Evolutionary conservation across 1,284 basidiomycete genomes (phyloP).

Genomic region (Pseudozyma pruni): DNA sequence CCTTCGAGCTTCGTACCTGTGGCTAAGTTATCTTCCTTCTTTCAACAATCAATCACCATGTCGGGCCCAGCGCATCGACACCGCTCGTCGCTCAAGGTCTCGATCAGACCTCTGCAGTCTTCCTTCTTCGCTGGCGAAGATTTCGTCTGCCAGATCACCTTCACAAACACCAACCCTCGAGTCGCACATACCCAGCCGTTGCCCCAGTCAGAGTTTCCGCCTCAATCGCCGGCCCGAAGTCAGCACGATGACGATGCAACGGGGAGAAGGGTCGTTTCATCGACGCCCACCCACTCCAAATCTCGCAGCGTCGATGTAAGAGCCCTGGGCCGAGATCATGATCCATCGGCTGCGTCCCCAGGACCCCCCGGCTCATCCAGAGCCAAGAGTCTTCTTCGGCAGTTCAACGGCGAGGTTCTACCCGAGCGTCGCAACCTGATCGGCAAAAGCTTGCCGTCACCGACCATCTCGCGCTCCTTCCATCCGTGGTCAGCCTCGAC

Average conservation of each 20-base stretch:
- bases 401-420: constrained; percentile 24
- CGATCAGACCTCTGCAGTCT: constrained; percentile 78
- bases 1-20: neutral
- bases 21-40: neutral
- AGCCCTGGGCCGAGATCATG: constrained; percentile 26
- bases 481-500: constrained; percentile 36
- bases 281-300: constrained; percentile 33
- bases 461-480: constrained; percentile 4
- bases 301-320: constrained; percentile 49
- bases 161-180: constrained; percentile 78
- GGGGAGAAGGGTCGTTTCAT: constrained; percentile 32
- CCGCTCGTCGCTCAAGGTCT: constrained; percentile 67
- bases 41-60: constrained; percentile 12
- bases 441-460: constrained; percentile 15
- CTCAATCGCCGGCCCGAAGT: constrained; percentile 6
- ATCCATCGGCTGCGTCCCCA: constrained; percentile 1
- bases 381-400: constrained; percentile 13
- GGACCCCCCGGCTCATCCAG: constrained; percentile 3
- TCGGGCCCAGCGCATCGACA: constrained; percentile 7
- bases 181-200: constrained; percentile 70
- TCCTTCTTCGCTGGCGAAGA: constrained; percentile 92
- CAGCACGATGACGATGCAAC: constrained; percentile 12
- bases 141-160: constrained; percentile 84
- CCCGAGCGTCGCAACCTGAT: constrained; percentile 33
- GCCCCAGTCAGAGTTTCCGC: constrained; percentile 30